Base-by-base conservation (phyloP, 2,329 filamentous ascomycete species). In the Botrytis aclada region DNA sequence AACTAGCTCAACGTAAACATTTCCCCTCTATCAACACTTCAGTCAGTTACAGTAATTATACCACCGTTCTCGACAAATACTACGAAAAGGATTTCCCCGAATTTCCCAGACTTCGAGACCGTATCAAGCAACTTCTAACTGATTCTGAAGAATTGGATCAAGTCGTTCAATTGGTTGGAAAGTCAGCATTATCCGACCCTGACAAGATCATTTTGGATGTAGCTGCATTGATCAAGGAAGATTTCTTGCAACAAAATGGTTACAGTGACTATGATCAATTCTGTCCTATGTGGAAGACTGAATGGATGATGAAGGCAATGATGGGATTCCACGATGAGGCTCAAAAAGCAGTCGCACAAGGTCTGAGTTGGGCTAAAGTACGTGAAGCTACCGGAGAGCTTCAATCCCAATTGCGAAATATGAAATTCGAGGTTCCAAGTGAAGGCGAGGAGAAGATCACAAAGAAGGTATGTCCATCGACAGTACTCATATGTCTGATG, bases 281-380 rank as follows among this genome's bases (percentile, higher is more conserved):
- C 90, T 99, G 96, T 82, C 96, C 96, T 67, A 89, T 99, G 81
- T 99, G 96, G 96, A 99, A 99, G 91, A 99, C 96, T 0, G 93
- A 97, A 83, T 99, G 96, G 92, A 98, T 99, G 96, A 99, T 99
- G 96, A 98, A 97, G 89, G 92, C 94, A 76, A 98, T 99, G 90
- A 93, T 99, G 87, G 93, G 92, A 73, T 99, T 95, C 89, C 94
- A 98, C 82, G 97, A 99, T 80, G 96, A 99, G 86, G 91, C 94
- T 37, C 95, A 98, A 83, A 98, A 98, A 89, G 94, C 94, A 10
- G 89, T 99, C 81, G 88, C 92, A 9, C 94, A 97, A 83, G 96
- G 96, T 74, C 92, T 95, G 84, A 92, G 86, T 84, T 99, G 96
- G 96, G 86, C 87, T 81, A 98, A 97, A 88, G 92, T 99, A 72